Base-by-base conservation (phyloP, 2,329 filamentous ascomycete genomes). In the Didymella pomorum region DNA sequence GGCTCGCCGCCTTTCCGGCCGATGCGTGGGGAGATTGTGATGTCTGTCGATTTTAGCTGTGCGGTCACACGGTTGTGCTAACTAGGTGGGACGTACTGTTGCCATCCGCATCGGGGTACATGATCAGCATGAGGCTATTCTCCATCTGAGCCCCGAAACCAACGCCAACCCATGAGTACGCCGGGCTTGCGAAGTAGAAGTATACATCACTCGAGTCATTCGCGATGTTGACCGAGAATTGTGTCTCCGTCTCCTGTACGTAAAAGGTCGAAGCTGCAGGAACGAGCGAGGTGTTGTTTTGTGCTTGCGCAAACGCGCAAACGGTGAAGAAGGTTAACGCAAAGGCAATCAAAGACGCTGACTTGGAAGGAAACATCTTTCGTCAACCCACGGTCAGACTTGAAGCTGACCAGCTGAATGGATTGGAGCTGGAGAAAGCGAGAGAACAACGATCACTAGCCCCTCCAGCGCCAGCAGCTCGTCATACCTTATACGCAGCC, bases 131-230 rank as follows among this genome's bases (percentile, higher is more conserved):
- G 54, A 81, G 65, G 16, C 76, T 73, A 31, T 78, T 71, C 55
- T 70, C 70, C 80, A 82, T 82, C 50, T 69, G 64, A 31, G 63
- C 65, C 4, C 80, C 80, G 58, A 81, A 78, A 2, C 80, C 80
- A 14, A 81, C 72, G 3, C 71, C 79, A 10, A 80, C 74, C 80
- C 80, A 82, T 4, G 78, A 78, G 51, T 78, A 76, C 14, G 71
- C 71, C 8, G 77, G 73, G n/a, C 61, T 68, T 1, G 70, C 61
- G 35, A 74, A 71, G 65, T 74, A 74, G 11, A 77, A 68, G 54
- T 64, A 73, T 11, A 77, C 64, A 69, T 77, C 73, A n/a, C 57
- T 64, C 1, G 72, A 72, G 48, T 72, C 65, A 12, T 72, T 69
- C 7, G 72, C 71, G 39, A 77, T 50, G 26, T 71, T 76, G 50